Conservation (phyloP, 2,329 filamentous ascomycete genomes). For the Penicillium concentricum region DNA sequence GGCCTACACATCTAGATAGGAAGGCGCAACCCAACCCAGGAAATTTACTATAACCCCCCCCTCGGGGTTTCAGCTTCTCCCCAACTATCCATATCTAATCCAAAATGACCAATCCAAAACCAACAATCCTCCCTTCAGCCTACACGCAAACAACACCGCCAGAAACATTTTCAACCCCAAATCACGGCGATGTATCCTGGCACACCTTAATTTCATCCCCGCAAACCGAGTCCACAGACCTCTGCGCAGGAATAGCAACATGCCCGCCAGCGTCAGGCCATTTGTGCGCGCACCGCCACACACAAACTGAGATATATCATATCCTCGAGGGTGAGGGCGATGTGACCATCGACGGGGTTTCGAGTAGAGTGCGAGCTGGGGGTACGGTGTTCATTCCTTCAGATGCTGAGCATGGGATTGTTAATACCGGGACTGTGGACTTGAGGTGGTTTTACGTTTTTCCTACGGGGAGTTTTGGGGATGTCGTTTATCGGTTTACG, state of each 20-base stretch:
- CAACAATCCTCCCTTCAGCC: constrained; percentile 8
- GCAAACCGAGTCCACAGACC: constrained; percentile 33
- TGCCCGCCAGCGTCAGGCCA: constrained; percentile 35
- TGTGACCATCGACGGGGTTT: constrained; percentile 39
- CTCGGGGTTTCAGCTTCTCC: too few species aligned
- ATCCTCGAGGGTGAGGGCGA: constrained; percentile 39
- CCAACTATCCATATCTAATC: not conserved
- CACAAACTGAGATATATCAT: constrained; percentile 47
- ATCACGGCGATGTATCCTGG: constrained; percentile 33
- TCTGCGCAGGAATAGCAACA: constrained; percentile 41
- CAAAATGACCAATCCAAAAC: not conserved
- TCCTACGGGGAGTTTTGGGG: constrained; percentile 37
- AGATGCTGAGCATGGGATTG: constrained; percentile 45
- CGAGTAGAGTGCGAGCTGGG: constrained; percentile 34
- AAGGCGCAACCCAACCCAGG: not conserved
- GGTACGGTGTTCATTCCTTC: constrained; percentile 44
- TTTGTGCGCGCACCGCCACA: constrained; percentile 41
- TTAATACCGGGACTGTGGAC: constrained; percentile 28
- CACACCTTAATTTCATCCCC: constrained; percentile 42
- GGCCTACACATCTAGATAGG: not conserved
- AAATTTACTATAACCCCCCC: not conserved
- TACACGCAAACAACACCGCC: constrained; percentile 5
- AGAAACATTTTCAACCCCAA: constrained; percentile 17
- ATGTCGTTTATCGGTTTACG: constrained; percentile 42
- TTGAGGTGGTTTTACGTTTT: constrained; percentile 46